Percentiles rank a stretch among this genome's conserved stretches.
Evolutionary conservation across 257 asterid genomes (phyloP).

Genomic region (Hygrophila difformis): DNA sequence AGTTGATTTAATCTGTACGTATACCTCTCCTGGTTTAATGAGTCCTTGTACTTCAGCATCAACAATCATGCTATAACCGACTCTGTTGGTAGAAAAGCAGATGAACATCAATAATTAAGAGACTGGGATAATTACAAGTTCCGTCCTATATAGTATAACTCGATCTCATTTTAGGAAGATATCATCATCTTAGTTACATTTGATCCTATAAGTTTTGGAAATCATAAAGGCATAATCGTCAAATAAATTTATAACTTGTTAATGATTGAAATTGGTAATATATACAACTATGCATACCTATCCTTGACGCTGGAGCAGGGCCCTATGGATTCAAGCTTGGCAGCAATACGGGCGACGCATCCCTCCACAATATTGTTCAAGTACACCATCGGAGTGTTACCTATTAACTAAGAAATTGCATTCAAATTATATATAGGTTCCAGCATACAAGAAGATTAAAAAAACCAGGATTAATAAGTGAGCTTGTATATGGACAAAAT

Average conservation of each 20-base stretch:
- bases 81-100: no score
- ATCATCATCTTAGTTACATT: no score
- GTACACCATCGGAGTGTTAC: slow-evolving; percentile 37
- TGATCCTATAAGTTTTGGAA: no score
- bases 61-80: slow-evolving; percentile 42
- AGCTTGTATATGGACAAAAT: no score
- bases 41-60: slow-evolving; percentile 50
- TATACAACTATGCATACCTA: slow-evolving; percentile 28
- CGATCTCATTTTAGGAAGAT: no score
- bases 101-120: no score
- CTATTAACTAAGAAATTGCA: slow-evolving; percentile 35
- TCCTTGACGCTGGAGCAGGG: slow-evolving; percentile 45
- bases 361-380: slow-evolving; percentile 40
- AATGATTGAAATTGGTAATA: no score
- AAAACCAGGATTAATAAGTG: no score
- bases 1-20: no score
- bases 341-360: slow-evolving; percentile 35
- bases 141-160: no score
- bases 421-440: not conserved
- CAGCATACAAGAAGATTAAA: not conserved
- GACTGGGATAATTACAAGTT: no score
- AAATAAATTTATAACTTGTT: not conserved
- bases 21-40: slow-evolving; percentile 42
- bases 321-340: slow-evolving; percentile 36
- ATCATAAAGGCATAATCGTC: not conserved